Conservation (phyloP, 768 basidiomycete genomes). For the Lactifluus volemus region DNA sequence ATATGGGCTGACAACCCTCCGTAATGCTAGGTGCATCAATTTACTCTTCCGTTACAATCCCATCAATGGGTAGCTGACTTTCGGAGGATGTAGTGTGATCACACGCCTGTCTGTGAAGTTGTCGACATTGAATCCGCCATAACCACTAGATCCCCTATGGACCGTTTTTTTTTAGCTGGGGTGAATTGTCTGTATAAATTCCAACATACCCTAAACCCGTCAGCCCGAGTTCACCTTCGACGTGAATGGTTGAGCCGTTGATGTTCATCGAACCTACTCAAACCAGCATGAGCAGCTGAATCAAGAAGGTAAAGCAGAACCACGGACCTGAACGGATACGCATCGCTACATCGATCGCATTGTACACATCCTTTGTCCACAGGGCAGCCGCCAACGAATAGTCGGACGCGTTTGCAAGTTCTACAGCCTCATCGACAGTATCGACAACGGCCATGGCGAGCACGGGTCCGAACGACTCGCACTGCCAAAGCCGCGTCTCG, state of each 20-base stretch:
- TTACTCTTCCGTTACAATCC: neutral
- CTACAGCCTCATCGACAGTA: constrained; percentile 45
- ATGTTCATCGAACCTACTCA: constrained; percentile 42
- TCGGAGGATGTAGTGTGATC: constrained; percentile 34
- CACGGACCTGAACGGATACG: constrained; percentile 37
- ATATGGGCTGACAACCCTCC: no score
- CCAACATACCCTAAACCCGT: constrained; percentile 39
- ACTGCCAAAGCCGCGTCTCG: constrained; percentile 45
- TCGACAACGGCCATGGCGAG: constrained; percentile 39
- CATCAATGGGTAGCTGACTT: neutral
- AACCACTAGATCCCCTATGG: constrained; percentile 32
- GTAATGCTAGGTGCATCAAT: no score
- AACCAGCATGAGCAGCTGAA: neutral
- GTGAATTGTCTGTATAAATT: neutral
- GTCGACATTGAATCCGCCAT: constrained; percentile 44
- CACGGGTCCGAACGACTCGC: constrained; percentile 57
- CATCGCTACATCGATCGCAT: constrained; percentile 38
- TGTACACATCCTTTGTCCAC: constrained; percentile 41
- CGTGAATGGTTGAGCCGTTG: constrained; percentile 45
- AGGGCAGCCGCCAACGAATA: constrained; percentile 45
- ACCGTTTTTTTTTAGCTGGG: neutral
- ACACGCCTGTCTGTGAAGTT: constrained; percentile 41
- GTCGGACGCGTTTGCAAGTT: constrained; percentile 44
- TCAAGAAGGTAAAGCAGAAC: neutral
- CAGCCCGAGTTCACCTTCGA: constrained; percentile 31